phyloP scores from a whole-genome alignment of 2,329 filamentous ascomycete species.

The Ascochyta viciae-villosae region DNA sequence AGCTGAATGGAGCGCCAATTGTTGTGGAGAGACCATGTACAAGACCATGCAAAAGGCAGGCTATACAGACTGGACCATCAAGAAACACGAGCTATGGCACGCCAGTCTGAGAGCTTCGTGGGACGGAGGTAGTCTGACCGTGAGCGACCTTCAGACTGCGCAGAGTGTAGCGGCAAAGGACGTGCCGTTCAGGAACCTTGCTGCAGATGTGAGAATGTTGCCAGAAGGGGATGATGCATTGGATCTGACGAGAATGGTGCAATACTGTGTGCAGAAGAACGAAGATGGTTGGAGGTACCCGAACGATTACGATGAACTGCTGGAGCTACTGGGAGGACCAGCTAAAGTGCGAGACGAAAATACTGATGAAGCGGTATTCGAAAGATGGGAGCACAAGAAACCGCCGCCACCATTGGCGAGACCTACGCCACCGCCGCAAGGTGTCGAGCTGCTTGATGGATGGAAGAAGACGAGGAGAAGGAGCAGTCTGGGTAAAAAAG shows the following conservation, averaged over 20 bases:
- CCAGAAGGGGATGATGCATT: constrained; percentile 29
- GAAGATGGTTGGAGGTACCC: constrained; percentile 31
- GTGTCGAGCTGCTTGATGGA: not conserved
- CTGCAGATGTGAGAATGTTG: constrained; percentile 19
- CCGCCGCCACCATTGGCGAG: constrained; percentile 4
- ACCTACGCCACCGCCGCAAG: not conserved
- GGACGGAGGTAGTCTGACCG: constrained; percentile 17
- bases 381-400: constrained; percentile 12
- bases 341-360: constrained; percentile 8
- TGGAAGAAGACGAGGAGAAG: not conserved
- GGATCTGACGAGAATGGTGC: constrained; percentile 36
- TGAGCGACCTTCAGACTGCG: not conserved
- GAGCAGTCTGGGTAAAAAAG: not conserved
- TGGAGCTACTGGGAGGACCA: constrained; percentile 19
- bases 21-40: constrained; percentile 23
- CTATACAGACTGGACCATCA: constrained; percentile 27
- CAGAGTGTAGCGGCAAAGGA: not conserved
- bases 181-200: constrained; percentile 30
- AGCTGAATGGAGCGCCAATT: constrained; percentile 14
- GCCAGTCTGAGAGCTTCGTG: constrained; percentile 2
- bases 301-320: constrained; percentile 24
- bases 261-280: constrained; percentile 21
- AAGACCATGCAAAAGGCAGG: constrained; percentile 29
- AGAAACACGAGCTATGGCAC: constrained; percentile 19
- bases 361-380: constrained; percentile 19